Evolutionary conservation across 2,329 filamentous ascomycete species (phyloP).

Genomic region (Escovopsis sp.): DNA sequence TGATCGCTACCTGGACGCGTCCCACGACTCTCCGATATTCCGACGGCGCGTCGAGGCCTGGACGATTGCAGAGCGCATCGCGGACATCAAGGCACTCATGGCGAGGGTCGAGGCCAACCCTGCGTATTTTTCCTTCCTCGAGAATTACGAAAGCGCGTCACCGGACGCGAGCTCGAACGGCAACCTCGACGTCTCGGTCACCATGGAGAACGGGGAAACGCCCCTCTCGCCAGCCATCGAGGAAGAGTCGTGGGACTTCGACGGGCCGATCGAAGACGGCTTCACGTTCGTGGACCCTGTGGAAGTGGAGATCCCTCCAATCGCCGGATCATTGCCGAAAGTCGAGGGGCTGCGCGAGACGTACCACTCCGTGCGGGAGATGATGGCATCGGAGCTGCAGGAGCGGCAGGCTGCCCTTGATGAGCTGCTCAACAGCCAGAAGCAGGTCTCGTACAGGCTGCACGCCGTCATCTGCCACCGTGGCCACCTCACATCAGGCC

Average conservation of each 20-base stretch:
- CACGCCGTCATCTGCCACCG: constrained; percentile 91
- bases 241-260: constrained; percentile 22
- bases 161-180: constrained; percentile 1
- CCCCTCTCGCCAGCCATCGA: not conserved
- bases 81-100: constrained; percentile 30
- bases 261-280: constrained; percentile 22
- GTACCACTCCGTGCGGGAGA: constrained; percentile 22
- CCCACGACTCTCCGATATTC: constrained; percentile 44
- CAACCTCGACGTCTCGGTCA: constrained; percentile 1
- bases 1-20: constrained; percentile 70
- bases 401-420: constrained; percentile 14
- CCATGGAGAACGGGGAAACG: constrained; percentile 1
- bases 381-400: constrained; percentile 27
- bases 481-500: constrained; percentile 56
- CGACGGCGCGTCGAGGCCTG: constrained; percentile 54
- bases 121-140: constrained; percentile 14
- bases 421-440: constrained; percentile 31
- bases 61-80: constrained; percentile 53
- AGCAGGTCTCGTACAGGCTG: constrained; percentile 58
- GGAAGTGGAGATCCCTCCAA: not conserved
- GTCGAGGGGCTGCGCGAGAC: constrained; percentile 8
- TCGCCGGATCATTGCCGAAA: constrained; percentile 1
- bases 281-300: constrained; percentile 15
- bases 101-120: constrained; percentile 13
- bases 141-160: constrained; percentile 9